Evolutionary conservation across 2,329 filamentous ascomycete species (phyloP).

Genomic region (Alternaria arbusti): DNA sequence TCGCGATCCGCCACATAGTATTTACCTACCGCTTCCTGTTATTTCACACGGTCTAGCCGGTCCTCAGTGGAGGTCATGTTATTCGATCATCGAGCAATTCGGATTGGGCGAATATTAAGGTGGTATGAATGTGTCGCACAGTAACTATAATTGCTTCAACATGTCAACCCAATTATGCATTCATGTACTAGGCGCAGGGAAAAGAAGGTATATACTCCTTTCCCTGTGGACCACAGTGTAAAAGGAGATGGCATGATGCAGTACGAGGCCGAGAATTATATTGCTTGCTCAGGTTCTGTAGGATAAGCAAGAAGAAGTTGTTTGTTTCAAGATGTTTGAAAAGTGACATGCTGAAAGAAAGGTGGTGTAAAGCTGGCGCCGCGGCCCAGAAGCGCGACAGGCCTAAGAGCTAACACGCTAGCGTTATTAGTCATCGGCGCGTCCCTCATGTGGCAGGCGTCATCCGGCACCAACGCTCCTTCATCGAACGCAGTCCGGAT

Average conservation of each 20-base stretch:
- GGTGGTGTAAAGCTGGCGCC: background rate
- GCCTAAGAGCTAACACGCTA: background rate
- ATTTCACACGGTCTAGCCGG: background rate
- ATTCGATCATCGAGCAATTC: background rate
- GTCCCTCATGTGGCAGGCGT: background rate
- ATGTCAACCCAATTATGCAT: background rate
- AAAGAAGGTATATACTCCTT: background rate
- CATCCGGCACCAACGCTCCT: background rate
- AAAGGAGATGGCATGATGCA: background rate
- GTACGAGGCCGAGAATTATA: background rate
- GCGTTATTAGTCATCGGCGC: background rate
- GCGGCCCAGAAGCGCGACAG: background rate
- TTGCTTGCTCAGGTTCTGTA: background rate
- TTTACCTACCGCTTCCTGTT: background rate
- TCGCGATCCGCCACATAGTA: background rate
- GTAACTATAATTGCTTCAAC: background rate
- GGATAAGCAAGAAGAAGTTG: fast-evolving
- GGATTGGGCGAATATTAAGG: background rate
- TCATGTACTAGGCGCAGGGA: background rate
- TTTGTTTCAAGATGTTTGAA: background rate
- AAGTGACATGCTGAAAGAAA: background rate
- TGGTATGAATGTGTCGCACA: background rate
- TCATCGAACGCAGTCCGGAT: background rate
- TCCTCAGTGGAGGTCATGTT: background rate
- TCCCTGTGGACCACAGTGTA: background rate